Base-by-base conservation (phyloP, 169 alveolate species). In the Plasmodium falciparum region DNA sequence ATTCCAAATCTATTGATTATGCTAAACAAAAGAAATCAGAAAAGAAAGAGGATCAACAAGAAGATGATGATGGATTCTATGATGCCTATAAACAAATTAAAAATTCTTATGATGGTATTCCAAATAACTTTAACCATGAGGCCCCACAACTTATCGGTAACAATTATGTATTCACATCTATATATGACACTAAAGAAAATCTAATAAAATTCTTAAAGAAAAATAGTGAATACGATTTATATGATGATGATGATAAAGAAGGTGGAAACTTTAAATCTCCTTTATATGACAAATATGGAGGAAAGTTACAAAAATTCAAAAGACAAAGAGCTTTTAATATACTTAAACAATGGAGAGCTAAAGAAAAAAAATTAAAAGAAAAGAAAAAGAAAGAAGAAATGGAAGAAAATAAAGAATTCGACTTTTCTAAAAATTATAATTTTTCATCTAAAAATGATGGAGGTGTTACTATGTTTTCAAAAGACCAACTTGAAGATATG, bases 11-110 rank as follows among this genome's bases (percentile, higher is more conserved):
- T 26, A 69, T 83, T 50, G 91, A 83, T 58, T 54, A 69, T 49
- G 33, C 58, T 33, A 83, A 83, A 43, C 91, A 83, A 50, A 83
- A 83, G 22, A 83, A 83, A 50, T 24, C 62, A 24, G 91, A 83
- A 29, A 83, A 83, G 15, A 83, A 83, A 58, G 91, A 83, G 22
- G 91, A 83, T 58, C 78, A 78, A 17, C 17, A 56, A 6, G 74
- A 76, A 11, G 85, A 83, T 6, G 91, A 83, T 1, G 91, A 83
- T 15, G 59, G 9, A 39, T 47, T 56, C 11, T 83, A 83, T 17
- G 91, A 83, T 70, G 73, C 85, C 0, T 83, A 83, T n/a, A 83
- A 83, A 83, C 91, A 83, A 33, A 83, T 83, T 69, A 58, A 83
- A 59, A 58, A 71, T 4, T 83, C 91, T 1, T 83, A 83, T 83